These are phyloP conservation scores for Biscogniauxia mediterranea DNA, from an alignment of 2,329 filamentous ascomycete genomes.

Conservation along the genomic window DNA sequence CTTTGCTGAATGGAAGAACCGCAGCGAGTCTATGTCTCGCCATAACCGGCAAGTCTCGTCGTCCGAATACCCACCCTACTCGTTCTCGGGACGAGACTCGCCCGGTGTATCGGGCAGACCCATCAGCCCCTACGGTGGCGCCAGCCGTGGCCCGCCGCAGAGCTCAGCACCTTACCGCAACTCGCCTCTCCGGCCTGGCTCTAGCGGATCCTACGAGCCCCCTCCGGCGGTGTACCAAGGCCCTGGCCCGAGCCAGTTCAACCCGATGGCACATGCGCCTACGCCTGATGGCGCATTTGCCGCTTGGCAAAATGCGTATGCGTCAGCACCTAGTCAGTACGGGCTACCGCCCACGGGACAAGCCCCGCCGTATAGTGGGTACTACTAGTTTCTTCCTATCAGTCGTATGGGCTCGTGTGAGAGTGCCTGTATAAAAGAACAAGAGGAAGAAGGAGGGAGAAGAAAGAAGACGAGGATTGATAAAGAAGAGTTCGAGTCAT, in stretches of 20 bases:
- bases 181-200: conserved; percentile 51
- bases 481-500: background rate
- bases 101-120: conserved; percentile 37
- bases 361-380: background rate
- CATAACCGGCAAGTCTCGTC: conserved; percentile 41
- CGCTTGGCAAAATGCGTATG: conserved; percentile 25
- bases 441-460: background rate
- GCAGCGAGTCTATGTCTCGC: conserved; percentile 29
- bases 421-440: background rate
- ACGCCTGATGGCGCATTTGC: conserved; percentile 20
- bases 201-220: conserved; percentile 43
- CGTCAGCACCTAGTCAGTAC: conserved; percentile 7
- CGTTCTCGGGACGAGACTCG: conserved; percentile 27
- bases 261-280: conserved; percentile 24
- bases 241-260: conserved; percentile 25
- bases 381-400: conserved; percentile 1
- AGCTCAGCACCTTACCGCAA: conserved; percentile 47
- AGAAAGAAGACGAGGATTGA: background rate
- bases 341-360: background rate
- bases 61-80: conserved; percentile 39
- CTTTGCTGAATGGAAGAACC: conserved; percentile 52
- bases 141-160: conserved; percentile 37
- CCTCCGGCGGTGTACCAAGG: conserved; percentile 34
- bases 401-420: background rate
- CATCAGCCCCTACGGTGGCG: conserved; percentile 46